Percentiles rank a stretch among this genome's conserved stretches.
Evolutionary conservation across 106 monocot genomes (phyloP).

Genomic region (Dendrobium huoshanense): DNA sequence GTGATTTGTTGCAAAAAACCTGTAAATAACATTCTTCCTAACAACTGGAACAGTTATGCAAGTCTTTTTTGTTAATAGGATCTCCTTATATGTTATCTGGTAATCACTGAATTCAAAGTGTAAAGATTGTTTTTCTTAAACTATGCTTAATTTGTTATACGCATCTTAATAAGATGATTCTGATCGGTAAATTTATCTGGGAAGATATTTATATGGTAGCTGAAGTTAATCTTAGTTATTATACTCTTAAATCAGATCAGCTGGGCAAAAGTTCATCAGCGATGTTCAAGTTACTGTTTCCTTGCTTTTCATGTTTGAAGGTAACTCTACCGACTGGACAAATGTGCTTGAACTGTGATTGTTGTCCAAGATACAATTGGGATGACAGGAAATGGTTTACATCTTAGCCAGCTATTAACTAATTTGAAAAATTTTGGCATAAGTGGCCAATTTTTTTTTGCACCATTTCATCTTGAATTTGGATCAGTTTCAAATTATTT

Average conservation of each 20-base stretch:
- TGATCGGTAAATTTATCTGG: background rate
- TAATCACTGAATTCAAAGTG: background rate
- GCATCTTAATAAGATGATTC: background rate
- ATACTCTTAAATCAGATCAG: background rate
- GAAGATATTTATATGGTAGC: background rate
- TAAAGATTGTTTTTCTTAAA: background rate
- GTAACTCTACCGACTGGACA: background rate
- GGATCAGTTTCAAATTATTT: background rate
- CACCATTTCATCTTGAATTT: background rate
- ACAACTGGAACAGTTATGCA: too few species aligned
- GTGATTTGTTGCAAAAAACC: too few species aligned
- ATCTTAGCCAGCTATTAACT: background rate
- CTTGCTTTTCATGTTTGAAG: background rate
- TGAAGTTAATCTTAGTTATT: background rate
- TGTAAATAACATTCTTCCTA: too few species aligned
- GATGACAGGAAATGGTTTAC: background rate
- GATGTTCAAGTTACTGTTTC: background rate
- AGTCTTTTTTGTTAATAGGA: too few species aligned
- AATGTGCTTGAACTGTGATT: background rate
- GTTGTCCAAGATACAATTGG: background rate
- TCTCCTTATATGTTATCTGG: background rate
- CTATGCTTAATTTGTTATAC: background rate
- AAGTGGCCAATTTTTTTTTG: background rate
- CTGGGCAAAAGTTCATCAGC: background rate
- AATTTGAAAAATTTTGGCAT: background rate